phyloP scores from a whole-genome alignment of 2,329 filamentous ascomycete genomes.

The Alternaria brassicae region DNA sequence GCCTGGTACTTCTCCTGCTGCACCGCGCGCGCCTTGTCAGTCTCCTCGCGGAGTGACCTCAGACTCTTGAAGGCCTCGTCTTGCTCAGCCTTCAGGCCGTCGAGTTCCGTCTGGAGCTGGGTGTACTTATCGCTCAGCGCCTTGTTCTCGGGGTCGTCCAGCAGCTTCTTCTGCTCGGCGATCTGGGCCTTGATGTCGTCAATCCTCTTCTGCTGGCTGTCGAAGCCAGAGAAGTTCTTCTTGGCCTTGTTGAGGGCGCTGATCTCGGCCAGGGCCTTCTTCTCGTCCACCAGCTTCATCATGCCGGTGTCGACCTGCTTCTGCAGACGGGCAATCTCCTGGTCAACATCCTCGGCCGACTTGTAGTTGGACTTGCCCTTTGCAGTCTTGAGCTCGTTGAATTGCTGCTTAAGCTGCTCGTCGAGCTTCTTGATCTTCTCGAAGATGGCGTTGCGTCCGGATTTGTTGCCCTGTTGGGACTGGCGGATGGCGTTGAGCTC shows the following conservation, averaged over 20 bases:
- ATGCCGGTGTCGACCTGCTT: conserved; percentile 85
- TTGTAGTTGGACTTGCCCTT: conserved; percentile 84
- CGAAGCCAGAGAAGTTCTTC: conserved; percentile 88
- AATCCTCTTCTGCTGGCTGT: conserved; percentile 86
- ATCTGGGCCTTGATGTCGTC: conserved; percentile 87
- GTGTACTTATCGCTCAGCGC: conserved; percentile 86
- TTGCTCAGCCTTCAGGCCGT: conserved; percentile 89
- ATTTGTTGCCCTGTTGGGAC: conserved; percentile 88
- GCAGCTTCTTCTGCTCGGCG: conserved; percentile 82
- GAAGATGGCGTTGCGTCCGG: conserved; percentile 75
- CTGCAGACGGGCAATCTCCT: conserved; percentile 79
- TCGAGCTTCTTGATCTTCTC: conserved; percentile 94
- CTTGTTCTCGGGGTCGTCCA: conserved; percentile 91
- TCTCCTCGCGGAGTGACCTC: conserved; percentile 83
- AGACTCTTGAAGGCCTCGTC: conserved; percentile 90
- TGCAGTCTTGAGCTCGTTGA: conserved; percentile 85
- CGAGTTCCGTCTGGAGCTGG: conserved; percentile 84
- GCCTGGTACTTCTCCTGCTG: conserved; percentile 85
- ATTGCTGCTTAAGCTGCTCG: conserved; percentile 83
- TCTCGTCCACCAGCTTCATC: conserved; percentile 97
- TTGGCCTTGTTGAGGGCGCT: conserved; percentile 83
- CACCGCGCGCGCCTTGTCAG: conserved; percentile 80
- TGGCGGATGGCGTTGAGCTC: conserved; percentile 84
- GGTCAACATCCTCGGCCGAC: conserved; percentile 85
- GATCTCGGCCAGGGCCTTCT: conserved; percentile 86